phyloP scores from a whole-genome alignment of 2,329 filamentous ascomycete species.

The Celoporthe dispersa region DNA sequence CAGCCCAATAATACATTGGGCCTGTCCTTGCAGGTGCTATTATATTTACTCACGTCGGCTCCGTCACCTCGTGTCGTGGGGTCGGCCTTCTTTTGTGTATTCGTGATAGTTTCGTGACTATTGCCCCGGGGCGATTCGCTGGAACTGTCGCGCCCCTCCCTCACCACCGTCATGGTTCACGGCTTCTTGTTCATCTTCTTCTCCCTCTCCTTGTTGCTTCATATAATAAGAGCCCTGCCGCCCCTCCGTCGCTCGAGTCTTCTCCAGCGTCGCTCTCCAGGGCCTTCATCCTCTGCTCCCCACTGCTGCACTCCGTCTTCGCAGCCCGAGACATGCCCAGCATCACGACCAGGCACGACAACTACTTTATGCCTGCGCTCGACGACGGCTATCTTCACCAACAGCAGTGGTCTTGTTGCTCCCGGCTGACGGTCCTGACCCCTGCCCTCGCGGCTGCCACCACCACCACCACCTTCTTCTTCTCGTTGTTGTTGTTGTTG shows the following conservation, averaged over 20 bases:
- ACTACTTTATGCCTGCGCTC: constrained; percentile 11
- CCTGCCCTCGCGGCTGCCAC: neutral
- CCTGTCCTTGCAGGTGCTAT: neutral
- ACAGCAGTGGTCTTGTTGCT: constrained; percentile 5
- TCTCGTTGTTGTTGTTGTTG: neutral
- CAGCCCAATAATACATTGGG: constrained; percentile 7
- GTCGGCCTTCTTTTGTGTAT: neutral
- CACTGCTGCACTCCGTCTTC: constrained; percentile 10
- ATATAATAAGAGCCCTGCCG: neutral
- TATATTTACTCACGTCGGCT: constrained; percentile 19
- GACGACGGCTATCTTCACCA: constrained; percentile 13
- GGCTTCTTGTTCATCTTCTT: neutral
- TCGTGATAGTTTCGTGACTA: neutral
- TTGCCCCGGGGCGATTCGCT: neutral
- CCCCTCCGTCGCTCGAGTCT: neutral
- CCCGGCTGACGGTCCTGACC: neutral
- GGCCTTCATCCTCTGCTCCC: neutral
- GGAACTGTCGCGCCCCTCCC: neutral
- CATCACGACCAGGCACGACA: constrained; percentile 20
- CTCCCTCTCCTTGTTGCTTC: neutral
- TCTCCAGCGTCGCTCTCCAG: constrained; percentile 2
- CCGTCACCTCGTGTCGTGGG: constrained; percentile 1
- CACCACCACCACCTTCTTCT: too few species aligned
- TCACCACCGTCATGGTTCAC: constrained; percentile 5
- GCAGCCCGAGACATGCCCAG: constrained; percentile 22